Evolutionary conservation across 2,329 filamentous ascomycete genomes (phyloP).

Genomic region (Mariannaea sp.): DNA sequence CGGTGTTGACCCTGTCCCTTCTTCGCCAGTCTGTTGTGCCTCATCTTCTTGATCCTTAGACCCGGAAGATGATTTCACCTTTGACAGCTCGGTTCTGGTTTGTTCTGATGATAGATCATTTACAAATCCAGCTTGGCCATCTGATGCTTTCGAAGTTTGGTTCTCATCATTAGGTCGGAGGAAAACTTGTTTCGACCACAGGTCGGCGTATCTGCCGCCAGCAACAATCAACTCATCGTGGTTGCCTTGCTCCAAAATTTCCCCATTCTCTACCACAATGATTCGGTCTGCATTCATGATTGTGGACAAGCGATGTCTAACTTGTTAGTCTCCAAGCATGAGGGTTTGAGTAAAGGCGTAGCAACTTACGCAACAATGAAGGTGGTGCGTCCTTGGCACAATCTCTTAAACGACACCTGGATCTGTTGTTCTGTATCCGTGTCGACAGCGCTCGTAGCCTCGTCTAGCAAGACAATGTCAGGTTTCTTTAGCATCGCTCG

Average conservation of each 20-base stretch:
- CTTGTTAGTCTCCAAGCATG: constrained; percentile 12
- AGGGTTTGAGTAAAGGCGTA: too few species aligned
- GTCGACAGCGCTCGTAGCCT: constrained; percentile 78
- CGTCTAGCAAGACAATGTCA: constrained; percentile 77
- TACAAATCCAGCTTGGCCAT: constrained; percentile 37
- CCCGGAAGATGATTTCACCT: constrained; percentile 37
- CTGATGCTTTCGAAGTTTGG: constrained; percentile 25
- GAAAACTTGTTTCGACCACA: constrained; percentile 69
- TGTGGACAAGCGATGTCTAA: constrained; percentile 69
- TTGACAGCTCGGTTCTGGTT: constrained; percentile 43
- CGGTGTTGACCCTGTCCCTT: constrained; percentile 41
- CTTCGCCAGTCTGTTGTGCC: constrained; percentile 27
- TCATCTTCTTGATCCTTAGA: constrained; percentile 33
- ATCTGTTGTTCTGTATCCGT: constrained; percentile 71
- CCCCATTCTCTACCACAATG: constrained; percentile 66
- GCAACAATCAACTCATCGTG: constrained; percentile 62
- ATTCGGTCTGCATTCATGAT: constrained; percentile 72
- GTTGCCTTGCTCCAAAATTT: constrained; percentile 65
- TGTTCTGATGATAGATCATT: constrained; percentile 46
- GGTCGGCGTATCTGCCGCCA: constrained; percentile 65
- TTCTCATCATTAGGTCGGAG: constrained; percentile 52
- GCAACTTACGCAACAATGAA: constrained; percentile 66
- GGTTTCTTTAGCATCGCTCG: constrained; percentile 75
- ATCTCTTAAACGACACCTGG: constrained; percentile 61
- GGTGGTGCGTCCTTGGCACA: constrained; percentile 66